Evolutionary conservation across 495 filamentous ascomycete species (phyloP), one percentile per base, ranked within the genome.

Genomic region (Hypoxylon fragiforme): DNA sequence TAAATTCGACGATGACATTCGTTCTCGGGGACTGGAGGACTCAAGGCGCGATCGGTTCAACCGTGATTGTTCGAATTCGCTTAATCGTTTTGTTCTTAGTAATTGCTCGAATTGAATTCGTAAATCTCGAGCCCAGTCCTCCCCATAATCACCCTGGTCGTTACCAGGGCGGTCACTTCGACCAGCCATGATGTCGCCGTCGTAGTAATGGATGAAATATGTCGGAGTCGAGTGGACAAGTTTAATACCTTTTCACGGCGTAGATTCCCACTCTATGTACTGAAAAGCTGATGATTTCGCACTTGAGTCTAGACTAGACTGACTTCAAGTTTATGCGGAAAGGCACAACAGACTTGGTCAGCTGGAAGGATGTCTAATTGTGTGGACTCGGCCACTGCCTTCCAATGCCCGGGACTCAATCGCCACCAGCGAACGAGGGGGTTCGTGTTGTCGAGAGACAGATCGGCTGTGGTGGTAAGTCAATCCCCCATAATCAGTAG

Each of bases 41-140:
- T 53, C 47, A 11, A 50, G 19, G 5, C 54, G 64, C 26, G 53
- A 38, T 35, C 64, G 79, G 35, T 75, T 73, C 4, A 86, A 77
- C 30, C 74, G 73, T 54, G 75, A 61, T 46, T 80, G 71, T 65
- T 83, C 79, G 26, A 96, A 79, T 49, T 88, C 86, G 66, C 85
- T 89, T 72, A 95, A 82, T 67, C 89, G 79, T 68, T 85, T 89
- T 28, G 82, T 87, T 64, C 85, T 83, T 67, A 95, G 77, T 39
- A 91, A 69, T 47, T 89, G 84, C 57, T 92, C 86, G 67, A 94
- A 95, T 62, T 87, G 83, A 31, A 75, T 44, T 51, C 68, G 66
- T 50, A 82, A 58, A 20, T 76, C 78, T 45, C 73, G 73, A 1
- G 77, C 78, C 79, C 79, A 82, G 53, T 79, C 73, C 62, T 80